These are phyloP conservation scores for Mantamonas sphyraenae DNA, from an alignment of 78 protist species.

Conservation along the genomic window DNA sequence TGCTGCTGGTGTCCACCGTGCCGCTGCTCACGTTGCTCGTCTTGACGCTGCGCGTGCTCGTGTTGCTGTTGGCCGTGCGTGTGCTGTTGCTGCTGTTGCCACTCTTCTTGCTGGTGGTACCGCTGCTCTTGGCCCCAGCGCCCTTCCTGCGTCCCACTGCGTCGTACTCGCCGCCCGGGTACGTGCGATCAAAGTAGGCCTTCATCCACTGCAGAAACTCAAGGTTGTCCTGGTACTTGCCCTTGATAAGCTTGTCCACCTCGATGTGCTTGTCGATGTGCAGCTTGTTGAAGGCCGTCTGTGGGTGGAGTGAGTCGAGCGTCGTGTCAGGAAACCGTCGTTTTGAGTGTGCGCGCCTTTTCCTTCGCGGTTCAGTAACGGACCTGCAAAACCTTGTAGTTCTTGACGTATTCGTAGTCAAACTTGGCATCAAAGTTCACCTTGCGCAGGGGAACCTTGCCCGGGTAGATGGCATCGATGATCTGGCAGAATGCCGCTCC, in stretches of 20 bases:
- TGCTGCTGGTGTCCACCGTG: constrained; percentile 1
- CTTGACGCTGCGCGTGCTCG: background rate
- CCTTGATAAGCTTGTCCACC: constrained; percentile 64
- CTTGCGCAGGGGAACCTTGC: constrained; percentile 31
- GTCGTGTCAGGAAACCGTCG: too few species aligned
- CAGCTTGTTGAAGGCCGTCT: constrained; percentile 42
- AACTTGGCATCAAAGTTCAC: constrained; percentile 67
- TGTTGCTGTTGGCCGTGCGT: constrained; percentile 12
- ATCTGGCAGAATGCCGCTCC: constrained; percentile 73
- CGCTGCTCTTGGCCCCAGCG: too few species aligned
- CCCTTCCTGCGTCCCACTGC: constrained; percentile 8
- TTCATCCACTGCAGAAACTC: constrained; percentile 90
- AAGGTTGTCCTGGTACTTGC: constrained; percentile 79
- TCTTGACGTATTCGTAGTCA: constrained; percentile 73
- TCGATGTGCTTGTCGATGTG: constrained; percentile 59
- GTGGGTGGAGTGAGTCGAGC: too few species aligned
- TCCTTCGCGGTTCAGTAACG: too few species aligned
- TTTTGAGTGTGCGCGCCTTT: too few species aligned
- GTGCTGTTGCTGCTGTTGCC: constrained; percentile 1
- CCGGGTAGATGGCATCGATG: constrained; percentile 35
- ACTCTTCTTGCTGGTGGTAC: constrained; percentile 9
- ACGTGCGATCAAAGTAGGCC: constrained; percentile 35
- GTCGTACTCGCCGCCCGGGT: background rate
- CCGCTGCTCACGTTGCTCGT: background rate
- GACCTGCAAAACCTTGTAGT: constrained; percentile 72